phyloP scores from a whole-genome alignment of 192 early-diverging fungal genomes.

The Podila clonocystis region DNA sequence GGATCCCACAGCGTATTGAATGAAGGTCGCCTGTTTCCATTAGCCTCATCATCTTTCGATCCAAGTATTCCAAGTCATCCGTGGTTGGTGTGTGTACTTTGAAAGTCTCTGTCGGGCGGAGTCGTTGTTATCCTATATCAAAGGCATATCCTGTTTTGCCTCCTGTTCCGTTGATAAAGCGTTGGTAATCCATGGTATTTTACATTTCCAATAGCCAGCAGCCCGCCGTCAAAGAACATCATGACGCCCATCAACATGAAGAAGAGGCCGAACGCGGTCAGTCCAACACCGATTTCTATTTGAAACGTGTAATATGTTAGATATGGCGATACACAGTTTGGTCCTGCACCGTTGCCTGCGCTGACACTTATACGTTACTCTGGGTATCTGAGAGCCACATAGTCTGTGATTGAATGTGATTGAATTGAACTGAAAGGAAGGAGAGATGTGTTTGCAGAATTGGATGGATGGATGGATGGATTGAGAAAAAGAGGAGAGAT shows the following conservation, averaged over 20 bases:
- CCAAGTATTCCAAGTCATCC: no score
- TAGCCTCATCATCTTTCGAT: no score
- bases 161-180: neutral
- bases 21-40: no score
- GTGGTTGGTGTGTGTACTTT: no score
- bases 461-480: neutral
- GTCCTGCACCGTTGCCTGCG: no score
- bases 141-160: neutral
- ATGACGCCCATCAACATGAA: conserved; percentile 94
- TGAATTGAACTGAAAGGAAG: neutral
- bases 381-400: conserved; percentile 47
- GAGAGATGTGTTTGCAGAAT: neutral
- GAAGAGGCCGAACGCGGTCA: conserved; percentile 92
- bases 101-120: no score
- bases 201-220: conserved; percentile 97
- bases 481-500: neutral
- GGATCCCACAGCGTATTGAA: no score
- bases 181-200: neutral
- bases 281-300: conserved; percentile 90
- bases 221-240: conserved; percentile 94
- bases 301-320: no score
- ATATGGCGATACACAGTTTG: no score
- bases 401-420: neutral
- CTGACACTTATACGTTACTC: conserved; percentile 9
- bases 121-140: no score